Evolutionary conservation across 176 grass and related monocot genomes (phyloP).

Genomic region (Tuctoria greenei): DNA sequence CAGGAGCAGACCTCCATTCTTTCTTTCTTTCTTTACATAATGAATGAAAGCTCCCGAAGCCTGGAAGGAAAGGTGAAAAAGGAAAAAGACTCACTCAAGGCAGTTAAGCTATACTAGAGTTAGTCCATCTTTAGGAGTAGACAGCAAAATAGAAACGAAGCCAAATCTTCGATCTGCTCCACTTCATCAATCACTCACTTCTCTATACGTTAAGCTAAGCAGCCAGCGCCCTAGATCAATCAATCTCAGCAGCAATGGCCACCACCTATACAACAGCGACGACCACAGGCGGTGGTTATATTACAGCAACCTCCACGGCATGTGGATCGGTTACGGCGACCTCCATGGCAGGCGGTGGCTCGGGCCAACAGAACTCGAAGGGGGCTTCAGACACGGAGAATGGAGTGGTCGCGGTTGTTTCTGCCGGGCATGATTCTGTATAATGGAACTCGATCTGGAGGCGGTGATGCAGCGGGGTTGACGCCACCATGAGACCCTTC

Average conservation of each 20-base stretch:
- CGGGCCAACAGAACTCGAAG: conserved; percentile 55
- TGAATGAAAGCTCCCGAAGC: conserved; percentile 36
- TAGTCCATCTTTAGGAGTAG: conserved; percentile 54
- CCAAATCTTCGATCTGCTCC: conserved; percentile 62
- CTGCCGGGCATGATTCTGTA: conserved; percentile 43
- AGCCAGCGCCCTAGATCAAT: not conserved
- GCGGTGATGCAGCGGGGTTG: conserved; percentile 64
- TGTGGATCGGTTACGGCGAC: too few species aligned
- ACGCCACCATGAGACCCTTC: conserved; percentile 78
- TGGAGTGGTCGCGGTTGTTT: not conserved
- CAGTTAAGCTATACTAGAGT: conserved; percentile 59
- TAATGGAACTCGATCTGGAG: conserved; percentile 97
- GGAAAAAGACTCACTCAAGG: too few species aligned
- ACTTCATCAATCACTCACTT: conserved; percentile 32
- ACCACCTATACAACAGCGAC: conserved; percentile 34
- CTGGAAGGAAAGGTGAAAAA: conserved; percentile 34
- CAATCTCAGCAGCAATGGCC: conserved; percentile 4
- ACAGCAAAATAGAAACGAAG: conserved; percentile 45
- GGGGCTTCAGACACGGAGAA: conserved; percentile 18
- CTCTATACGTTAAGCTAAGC: conserved; percentile 36
- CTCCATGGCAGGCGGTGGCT: conserved; percentile 22
- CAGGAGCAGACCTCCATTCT: conserved; percentile 45
- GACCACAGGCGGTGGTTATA: not conserved
- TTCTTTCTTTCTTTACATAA: too few species aligned
- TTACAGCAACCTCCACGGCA: too few species aligned